phyloP scores from a whole-genome alignment of 2,329 filamentous ascomycete species.

The Talaromyces sp. region DNA sequence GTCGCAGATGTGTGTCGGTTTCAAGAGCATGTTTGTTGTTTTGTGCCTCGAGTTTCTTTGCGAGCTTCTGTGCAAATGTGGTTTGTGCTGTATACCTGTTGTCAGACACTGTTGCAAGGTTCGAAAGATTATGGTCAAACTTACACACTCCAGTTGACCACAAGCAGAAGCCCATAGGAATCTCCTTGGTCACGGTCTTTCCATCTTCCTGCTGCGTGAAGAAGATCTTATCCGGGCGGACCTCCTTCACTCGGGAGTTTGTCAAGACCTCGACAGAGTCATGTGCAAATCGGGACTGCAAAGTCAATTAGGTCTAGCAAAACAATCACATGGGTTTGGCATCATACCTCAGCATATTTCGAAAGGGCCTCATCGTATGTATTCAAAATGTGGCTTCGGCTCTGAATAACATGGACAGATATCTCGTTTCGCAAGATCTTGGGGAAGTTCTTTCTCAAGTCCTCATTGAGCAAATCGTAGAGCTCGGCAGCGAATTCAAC shows the following conservation, averaged over 20 bases:
- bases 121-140: constrained; percentile 23
- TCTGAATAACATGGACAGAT: constrained; percentile 95
- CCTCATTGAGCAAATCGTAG: constrained; percentile 94
- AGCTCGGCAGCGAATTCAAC: constrained; percentile 97
- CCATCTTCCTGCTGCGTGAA: constrained; percentile 84
- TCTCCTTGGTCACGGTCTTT: constrained; percentile 77
- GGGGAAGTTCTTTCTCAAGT: constrained; percentile 79
- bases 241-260: constrained; percentile 89
- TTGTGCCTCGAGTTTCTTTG: constrained; percentile 73
- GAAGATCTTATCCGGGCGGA: constrained; percentile 76
- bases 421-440: constrained; percentile 93
- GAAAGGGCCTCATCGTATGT: constrained; percentile 96
- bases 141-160: constrained; percentile 89
- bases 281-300: constrained; percentile 72
- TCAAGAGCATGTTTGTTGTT: constrained; percentile 89
- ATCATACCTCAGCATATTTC: constrained; percentile 72
- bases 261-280: constrained; percentile 90
- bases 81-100: constrained; percentile 61
- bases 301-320: constrained; percentile 8
- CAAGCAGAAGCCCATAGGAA: constrained; percentile 92
- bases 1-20: constrained; percentile 86
- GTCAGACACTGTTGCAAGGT: neutral
- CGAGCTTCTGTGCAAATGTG: constrained; percentile 72
- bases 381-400: constrained; percentile 90
- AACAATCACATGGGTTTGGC: neutral